phyloP scores from a whole-genome alignment of 345 rosid genomes.

The Cardamine resedifolia region DNA sequence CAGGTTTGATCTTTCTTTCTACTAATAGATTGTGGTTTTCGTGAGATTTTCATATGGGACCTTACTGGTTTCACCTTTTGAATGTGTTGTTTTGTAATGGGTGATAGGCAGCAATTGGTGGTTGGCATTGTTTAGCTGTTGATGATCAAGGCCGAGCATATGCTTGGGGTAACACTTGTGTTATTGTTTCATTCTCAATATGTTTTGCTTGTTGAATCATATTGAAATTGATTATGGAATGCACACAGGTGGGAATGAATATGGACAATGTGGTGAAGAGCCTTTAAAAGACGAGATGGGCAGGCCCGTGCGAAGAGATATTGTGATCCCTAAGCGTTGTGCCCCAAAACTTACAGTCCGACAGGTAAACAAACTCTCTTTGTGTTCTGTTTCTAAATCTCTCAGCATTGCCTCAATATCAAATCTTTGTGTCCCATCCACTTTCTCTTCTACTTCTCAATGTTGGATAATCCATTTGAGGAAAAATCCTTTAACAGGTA shows the following conservation, averaged over 20 bases:
- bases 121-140: conserved; percentile 99
- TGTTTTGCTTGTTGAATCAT: background rate
- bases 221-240: background rate
- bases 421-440: conserved; percentile 6
- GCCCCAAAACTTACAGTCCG: conserved; percentile 79
- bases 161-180: conserved; percentile 73
- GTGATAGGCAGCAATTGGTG: conserved; percentile 93
- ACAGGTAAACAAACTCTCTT: conserved; percentile 51
- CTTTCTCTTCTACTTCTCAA: background rate
- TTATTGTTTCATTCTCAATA: background rate
- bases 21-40: background rate
- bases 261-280: conserved; percentile 99
- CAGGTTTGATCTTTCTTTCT: conserved; percentile 55
- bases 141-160: conserved; percentile 95
- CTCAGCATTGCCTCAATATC: background rate
- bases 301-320: conserved; percentile 78
- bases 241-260: conserved; percentile 85
- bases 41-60: background rate
- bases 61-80: background rate
- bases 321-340: conserved; percentile 87
- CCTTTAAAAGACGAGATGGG: conserved; percentile 84
- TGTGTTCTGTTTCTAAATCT: background rate
- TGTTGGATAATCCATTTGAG: background rate
- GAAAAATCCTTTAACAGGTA: no score
- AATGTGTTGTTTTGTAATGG: conserved; percentile 22